Conservation (phyloP, 345 rosid genomes). For the Murraya koenigii region DNA sequence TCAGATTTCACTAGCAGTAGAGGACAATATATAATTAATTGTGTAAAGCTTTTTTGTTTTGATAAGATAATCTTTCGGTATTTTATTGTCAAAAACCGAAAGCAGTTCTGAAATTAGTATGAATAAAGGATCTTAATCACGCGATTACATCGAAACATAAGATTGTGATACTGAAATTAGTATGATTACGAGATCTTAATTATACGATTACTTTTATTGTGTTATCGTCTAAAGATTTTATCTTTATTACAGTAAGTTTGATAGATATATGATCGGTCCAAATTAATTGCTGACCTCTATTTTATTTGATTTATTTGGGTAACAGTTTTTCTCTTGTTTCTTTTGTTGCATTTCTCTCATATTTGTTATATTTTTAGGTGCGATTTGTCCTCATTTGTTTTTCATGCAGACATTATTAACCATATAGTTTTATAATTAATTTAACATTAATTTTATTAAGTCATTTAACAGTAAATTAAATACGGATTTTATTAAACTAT, state of each 20-base stretch:
- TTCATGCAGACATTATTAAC: too few relatives aligned
- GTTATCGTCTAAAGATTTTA: not conserved
- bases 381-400: too few relatives aligned
- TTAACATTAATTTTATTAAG: not conserved
- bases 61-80: slow-evolving; percentile 7
- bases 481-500: too few relatives aligned
- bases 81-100: not conserved
- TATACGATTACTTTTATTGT: not conserved
- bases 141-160: not conserved
- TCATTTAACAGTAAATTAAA: too few relatives aligned
- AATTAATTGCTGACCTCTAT: not conserved
- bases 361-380: too few relatives aligned
- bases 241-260: not conserved
- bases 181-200: slow-evolving; percentile 8
- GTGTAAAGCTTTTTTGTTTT: not conserved
- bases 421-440: not conserved
- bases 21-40: not conserved
- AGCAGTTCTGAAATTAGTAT: not conserved
- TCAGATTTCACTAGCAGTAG: slow-evolving; percentile 26
- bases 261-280: not conserved
- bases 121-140: slow-evolving; percentile 15
- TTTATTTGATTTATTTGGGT: not conserved
- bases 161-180: slow-evolving; percentile 4
- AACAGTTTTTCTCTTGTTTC: not conserved
- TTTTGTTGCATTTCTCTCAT: not conserved